These are phyloP conservation scores for Biscogniauxia sp. DNA, from an alignment of 2,329 filamentous ascomycete species.

Conservation along the genomic window DNA sequence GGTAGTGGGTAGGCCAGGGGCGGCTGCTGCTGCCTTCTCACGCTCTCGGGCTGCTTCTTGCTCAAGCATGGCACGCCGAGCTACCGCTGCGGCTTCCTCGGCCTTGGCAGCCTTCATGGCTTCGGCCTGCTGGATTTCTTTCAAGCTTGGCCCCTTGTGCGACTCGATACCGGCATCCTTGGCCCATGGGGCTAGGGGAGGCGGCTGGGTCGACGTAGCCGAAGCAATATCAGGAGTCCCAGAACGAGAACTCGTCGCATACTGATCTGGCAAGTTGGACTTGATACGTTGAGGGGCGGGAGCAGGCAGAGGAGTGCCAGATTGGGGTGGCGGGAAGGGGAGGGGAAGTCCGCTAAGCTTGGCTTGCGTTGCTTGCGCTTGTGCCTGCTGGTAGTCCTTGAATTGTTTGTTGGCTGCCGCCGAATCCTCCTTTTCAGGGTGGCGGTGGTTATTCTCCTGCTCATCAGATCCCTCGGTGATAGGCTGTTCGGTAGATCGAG, in stretches of 20 bases:
- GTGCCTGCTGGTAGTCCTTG: constrained; percentile 66
- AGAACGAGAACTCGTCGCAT: constrained; percentile 62
- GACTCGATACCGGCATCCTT: constrained; percentile 71
- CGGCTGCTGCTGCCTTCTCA: constrained; percentile 59
- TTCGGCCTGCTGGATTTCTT: constrained; percentile 95
- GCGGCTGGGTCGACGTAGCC: constrained; percentile 44
- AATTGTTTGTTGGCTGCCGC: constrained; percentile 51
- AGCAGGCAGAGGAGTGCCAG: constrained; percentile 79
- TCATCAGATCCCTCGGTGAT: constrained; percentile 13
- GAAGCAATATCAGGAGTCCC: constrained; percentile 66
- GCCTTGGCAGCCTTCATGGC: constrained; percentile 88
- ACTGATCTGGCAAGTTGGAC: constrained; percentile 78
- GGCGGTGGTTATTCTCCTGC: constrained; percentile 12
- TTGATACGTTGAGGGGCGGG: constrained; percentile 82
- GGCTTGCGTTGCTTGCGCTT: constrained; percentile 43
- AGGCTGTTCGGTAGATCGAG: constrained; percentile 9
- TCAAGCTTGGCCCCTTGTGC: constrained; percentile 84
- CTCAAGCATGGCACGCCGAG: constrained; percentile 75
- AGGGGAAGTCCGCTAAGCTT: constrained; percentile 71
- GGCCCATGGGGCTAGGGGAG: constrained; percentile 91
- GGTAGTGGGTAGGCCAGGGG: constrained; percentile 78
- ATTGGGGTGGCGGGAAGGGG: constrained; percentile 69
- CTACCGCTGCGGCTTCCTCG: constrained; percentile 75
- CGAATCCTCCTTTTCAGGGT: constrained; percentile 21
- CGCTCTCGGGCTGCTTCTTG: constrained; percentile 68